Evolutionary conservation across 2,329 filamentous ascomycete genomes (phyloP).

Genomic region (Penicillium sp.): DNA sequence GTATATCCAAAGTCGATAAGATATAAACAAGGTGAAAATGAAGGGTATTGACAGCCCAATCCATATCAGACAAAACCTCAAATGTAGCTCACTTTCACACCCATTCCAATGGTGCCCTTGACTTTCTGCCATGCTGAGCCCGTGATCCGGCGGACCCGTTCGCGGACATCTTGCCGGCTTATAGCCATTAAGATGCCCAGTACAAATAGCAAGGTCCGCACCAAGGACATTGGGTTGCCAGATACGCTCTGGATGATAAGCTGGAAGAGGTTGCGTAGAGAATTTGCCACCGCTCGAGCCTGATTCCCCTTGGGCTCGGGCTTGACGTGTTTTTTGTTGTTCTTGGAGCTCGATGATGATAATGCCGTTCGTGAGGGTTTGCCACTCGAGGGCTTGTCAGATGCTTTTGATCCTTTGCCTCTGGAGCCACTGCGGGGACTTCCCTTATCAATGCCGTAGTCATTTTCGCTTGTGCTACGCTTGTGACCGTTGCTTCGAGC

Average conservation of each 20-base stretch:
- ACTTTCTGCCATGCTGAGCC: slow-evolving; percentile 73
- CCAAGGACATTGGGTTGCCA: slow-evolving; percentile 50
- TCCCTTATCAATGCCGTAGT: slow-evolving; percentile 62
- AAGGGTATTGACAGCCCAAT: no score
- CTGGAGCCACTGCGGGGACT: slow-evolving; percentile 34
- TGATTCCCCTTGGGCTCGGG: slow-evolving; percentile 32
- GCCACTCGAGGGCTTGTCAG: slow-evolving; percentile 25
- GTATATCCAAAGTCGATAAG: no score
- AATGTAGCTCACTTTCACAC: slow-evolving; percentile 95
- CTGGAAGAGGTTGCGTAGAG: slow-evolving; percentile 47
- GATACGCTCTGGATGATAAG: slow-evolving; percentile 49
- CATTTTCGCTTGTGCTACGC: slow-evolving; percentile 59
- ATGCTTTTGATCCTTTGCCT: slow-evolving; percentile 22
- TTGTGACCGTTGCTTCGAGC: slow-evolving; percentile 33
- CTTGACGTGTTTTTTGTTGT: slow-evolving; percentile 37
- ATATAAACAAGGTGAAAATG: no score
- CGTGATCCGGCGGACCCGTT: slow-evolving; percentile 64
- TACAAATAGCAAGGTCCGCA: slow-evolving; percentile 68
- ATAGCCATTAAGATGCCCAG: slow-evolving; percentile 71
- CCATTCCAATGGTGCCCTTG: slow-evolving; percentile 83
- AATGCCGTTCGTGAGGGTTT: slow-evolving; percentile 30
- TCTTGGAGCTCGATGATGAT: slow-evolving; percentile 33
- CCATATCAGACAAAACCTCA: slow-evolving; percentile 46
- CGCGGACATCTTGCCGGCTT: slow-evolving; percentile 66
- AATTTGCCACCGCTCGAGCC: slow-evolving; percentile 41